phyloP scores from a whole-genome alignment of 1,284 basidiomycete genomes.

The Sporisorium scitamineum region DNA sequence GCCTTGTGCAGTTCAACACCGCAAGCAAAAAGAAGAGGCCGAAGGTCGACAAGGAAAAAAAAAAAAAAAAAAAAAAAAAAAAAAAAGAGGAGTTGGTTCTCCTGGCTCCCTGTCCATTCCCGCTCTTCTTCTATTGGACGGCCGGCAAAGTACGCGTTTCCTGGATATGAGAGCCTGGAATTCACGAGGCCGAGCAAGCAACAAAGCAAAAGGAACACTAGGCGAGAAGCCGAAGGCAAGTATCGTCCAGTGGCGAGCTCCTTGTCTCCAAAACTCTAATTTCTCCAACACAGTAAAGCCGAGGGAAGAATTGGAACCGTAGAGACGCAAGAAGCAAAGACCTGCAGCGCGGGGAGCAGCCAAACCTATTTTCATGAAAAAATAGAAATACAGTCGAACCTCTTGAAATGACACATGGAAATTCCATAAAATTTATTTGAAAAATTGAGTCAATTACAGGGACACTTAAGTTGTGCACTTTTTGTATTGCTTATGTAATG shows the following conservation, averaged over 20 bases:
- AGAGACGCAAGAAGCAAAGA: not conserved
- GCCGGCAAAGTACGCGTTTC: not conserved
- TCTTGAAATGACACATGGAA: too few species aligned
- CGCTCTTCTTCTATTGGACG: not conserved
- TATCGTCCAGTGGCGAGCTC: not conserved
- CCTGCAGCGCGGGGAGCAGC: slow-evolving; percentile 10
- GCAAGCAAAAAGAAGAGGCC: slow-evolving; percentile 10
- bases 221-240: slow-evolving; percentile 11
- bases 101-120: not conserved
- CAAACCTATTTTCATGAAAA: too few species aligned
- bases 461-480: too few species aligned
- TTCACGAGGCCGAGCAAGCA: slow-evolving; percentile 1
- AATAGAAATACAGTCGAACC: too few species aligned
- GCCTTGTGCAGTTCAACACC: not conserved
- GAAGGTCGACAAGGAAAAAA: not conserved
- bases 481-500: too few species aligned
- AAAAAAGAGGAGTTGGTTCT: not conserved
- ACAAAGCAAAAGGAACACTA: not conserved
- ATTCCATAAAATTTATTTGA: too few species aligned
- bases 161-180: not conserved
- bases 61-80: too few species aligned
- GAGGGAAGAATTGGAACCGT: not conserved
- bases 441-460: too few species aligned
- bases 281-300: not conserved
- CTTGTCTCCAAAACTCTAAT: not conserved